Conservation (phyloP, 2,329 filamentous ascomycete genomes). For the Venturia aucupariae region DNA sequence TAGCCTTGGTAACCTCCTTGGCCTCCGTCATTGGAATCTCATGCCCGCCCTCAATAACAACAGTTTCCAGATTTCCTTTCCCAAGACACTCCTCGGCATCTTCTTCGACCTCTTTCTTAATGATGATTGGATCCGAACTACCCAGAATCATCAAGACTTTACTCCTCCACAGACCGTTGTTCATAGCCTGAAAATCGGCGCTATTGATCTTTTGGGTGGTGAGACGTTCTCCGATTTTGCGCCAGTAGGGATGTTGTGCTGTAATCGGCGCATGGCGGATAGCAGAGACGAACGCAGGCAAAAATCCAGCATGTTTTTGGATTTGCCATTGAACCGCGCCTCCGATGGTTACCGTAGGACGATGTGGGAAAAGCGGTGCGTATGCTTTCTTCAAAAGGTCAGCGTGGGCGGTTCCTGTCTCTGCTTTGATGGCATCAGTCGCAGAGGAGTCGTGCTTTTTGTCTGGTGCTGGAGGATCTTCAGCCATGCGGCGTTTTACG, state of each 20-base stretch:
- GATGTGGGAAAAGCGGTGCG: conserved; percentile 38
- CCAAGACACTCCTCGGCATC: conserved; percentile 53
- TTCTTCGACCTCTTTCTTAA: conserved; percentile 52
- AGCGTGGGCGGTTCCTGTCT: conserved; percentile 1
- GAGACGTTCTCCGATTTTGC: conserved; percentile 43
- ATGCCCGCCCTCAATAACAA: conserved; percentile 55
- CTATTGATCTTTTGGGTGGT: conserved; percentile 29
- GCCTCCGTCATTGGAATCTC: conserved; percentile 58
- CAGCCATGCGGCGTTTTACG: conserved; percentile 1
- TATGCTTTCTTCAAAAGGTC: background rate
- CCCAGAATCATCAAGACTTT: conserved; percentile 60
- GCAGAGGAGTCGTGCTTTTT: background rate
- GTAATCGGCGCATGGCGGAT: conserved; percentile 63
- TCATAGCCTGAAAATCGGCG: conserved; percentile 21
- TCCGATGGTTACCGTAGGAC: conserved; percentile 48
- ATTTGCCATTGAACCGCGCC: conserved; percentile 63
- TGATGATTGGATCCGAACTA: conserved; percentile 55
- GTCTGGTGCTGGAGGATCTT: background rate
- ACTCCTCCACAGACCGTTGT: conserved; percentile 30
- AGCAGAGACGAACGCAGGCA: conserved; percentile 60
- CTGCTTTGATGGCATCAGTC: conserved; percentile 3
- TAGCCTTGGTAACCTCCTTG: conserved; percentile 47
- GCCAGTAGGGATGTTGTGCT: conserved; percentile 54
- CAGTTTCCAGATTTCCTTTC: conserved; percentile 46
- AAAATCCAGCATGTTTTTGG: conserved; percentile 55